These are phyloP conservation scores for barrel medic (Medicago truncatula) DNA, from an alignment of 306 rosid genomes.

Conservation along the genomic window DNA sequence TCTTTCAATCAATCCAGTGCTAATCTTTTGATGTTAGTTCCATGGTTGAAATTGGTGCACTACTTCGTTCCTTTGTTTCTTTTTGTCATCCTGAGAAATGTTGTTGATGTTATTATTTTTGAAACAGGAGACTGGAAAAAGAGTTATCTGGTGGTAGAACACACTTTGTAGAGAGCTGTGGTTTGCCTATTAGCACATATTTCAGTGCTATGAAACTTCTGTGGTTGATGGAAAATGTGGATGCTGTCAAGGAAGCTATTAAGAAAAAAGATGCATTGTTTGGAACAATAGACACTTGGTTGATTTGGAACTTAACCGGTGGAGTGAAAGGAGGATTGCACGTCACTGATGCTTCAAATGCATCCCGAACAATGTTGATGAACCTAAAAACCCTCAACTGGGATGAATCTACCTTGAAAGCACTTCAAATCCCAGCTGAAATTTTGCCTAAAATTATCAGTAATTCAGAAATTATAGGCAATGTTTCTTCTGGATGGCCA, in stretches of 20 bases:
- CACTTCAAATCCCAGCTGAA: slow-evolving; percentile 61
- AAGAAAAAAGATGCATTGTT: slow-evolving; percentile 77
- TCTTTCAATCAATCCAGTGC: background rate
- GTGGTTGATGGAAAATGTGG: slow-evolving; percentile 87
- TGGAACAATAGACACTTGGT: slow-evolving; percentile 91
- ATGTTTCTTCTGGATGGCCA: slow-evolving; percentile 72
- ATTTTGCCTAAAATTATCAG: slow-evolving; percentile 83
- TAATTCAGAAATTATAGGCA: slow-evolving; percentile 80
- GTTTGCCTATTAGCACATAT: slow-evolving; percentile 86
- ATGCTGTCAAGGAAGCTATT: slow-evolving; percentile 61
- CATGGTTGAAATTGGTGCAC: slow-evolving; percentile 17
- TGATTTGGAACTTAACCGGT: slow-evolving; percentile 89
- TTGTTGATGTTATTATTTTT: slow-evolving; percentile 26
- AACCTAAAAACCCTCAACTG: slow-evolving; percentile 77
- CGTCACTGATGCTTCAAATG: slow-evolving; percentile 87
- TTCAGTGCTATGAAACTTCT: slow-evolving; percentile 84
- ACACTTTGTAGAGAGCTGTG: slow-evolving; percentile 78
- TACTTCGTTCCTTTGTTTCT: slow-evolving; percentile 1
- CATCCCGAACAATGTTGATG: slow-evolving; percentile 92
- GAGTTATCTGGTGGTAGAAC: slow-evolving; percentile 76
- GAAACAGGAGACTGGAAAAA: slow-evolving; percentile 74
- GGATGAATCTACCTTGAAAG: slow-evolving; percentile 65
- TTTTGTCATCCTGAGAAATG: background rate
- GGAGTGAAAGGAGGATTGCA: slow-evolving; percentile 77
- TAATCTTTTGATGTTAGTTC: slow-evolving; percentile 5